Base-by-base conservation (phyloP, 2,329 filamentous ascomycete species). In the Thielaviopsis punctulata region DNA sequence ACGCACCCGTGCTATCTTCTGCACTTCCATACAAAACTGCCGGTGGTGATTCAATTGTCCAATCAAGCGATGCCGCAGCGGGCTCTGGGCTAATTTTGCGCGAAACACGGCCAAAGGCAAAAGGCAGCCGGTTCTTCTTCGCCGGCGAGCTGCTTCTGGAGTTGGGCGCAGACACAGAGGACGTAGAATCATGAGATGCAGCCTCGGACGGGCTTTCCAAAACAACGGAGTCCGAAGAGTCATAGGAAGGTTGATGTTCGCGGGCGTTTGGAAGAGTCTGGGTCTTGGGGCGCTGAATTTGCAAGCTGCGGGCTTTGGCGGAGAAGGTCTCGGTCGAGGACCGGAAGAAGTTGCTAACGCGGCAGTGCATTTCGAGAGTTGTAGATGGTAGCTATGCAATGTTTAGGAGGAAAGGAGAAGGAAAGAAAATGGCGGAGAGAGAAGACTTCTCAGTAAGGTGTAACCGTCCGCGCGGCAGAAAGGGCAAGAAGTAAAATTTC, bases 1-100 rank as follows among this genome's bases (percentile, higher is more conserved):
- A 71, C 6, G 88, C 87, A 53, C 90, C 90, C 2, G 82, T 84
- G 59, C 88, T 95, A 58, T 77, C 75, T 56, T 80, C 75, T 1
- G 85, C 73, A 22, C 75, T 71, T 57, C 88, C 88, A 61, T 92
- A 86, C 67, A 95, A 82, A 45, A 95, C 77, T 18, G 90, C 73
- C 2, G 89, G 89, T 1, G 88, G 87, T 12, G 86, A 93, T 70
- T 95, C 89, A 57, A 95, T 83, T 59, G 68, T 72, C 70, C 73
- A 77, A 55, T 71, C 66, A 18, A 79, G 61, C 1, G 66, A 60
- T 9, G 71, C 69, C 53, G 68, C 66, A 1, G 66, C 61, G 51
- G 66, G 66, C 52, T 62, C 58, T 41, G 64, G 57, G n/a, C 58
- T 57, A 9, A 74, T 69, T 60, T 69, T 70, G 39, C 54, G 48